These are phyloP conservation scores for Priceomyces carsonii DNA, from an alignment of 805 yeast species.

Conservation along the genomic window DNA sequence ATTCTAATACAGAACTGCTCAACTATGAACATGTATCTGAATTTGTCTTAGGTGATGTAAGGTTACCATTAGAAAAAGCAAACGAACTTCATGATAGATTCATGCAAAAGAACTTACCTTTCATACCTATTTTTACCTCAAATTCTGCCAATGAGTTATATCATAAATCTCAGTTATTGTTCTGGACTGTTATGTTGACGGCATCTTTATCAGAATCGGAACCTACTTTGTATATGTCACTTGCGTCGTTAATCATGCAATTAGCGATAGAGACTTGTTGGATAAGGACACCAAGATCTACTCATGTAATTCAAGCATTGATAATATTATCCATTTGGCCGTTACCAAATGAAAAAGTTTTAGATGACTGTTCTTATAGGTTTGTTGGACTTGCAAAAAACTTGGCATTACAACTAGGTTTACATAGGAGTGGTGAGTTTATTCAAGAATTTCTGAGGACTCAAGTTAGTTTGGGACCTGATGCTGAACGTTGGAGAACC, in stretches of 20 bases:
- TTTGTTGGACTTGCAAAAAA: constrained; percentile 86
- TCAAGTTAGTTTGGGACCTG: constrained; percentile 78
- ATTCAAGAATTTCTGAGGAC: constrained; percentile 88
- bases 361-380: constrained; percentile 89
- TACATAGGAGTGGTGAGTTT: constrained; percentile 85
- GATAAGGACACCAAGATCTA: constrained; percentile 89
- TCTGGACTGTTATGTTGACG: constrained; percentile 89
- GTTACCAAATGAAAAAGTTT: constrained; percentile 84
- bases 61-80: constrained; percentile 66
- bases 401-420: constrained; percentile 80
- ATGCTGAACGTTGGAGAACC: constrained; percentile 93
- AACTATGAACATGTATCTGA: constrained; percentile 45
- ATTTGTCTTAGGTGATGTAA: constrained; percentile 76
- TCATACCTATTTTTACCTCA: constrained; percentile 75
- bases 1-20: constrained; percentile 3
- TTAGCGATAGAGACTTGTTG: constrained; percentile 90
- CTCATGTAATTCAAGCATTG: constrained; percentile 90
- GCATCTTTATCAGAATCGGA: constrained; percentile 87
- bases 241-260: constrained; percentile 78
- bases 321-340: constrained; percentile 90
- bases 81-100: constrained; percentile 70
- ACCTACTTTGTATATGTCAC: constrained; percentile 73
- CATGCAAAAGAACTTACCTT: constrained; percentile 66
- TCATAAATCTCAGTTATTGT: constrained; percentile 78
- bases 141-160: constrained; percentile 73